These are phyloP conservation scores for Pilatotrama ljubarskyi DNA, from an alignment of 768 basidiomycete genomes.

Conservation along the genomic window DNA sequence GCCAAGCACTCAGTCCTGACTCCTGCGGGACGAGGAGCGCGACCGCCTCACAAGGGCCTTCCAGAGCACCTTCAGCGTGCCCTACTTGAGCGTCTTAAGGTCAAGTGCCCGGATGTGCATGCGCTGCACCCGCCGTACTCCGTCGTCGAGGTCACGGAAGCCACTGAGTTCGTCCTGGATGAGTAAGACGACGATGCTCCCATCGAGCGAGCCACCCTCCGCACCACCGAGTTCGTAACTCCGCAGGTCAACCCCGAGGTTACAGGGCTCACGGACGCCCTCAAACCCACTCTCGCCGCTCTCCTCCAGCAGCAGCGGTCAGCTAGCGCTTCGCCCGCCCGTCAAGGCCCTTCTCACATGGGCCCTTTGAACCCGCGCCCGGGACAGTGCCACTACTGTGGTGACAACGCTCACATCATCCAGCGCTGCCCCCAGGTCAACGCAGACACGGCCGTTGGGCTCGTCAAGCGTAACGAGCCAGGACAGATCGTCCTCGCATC, in stretches of 20 bases:
- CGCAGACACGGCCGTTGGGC: conserved; percentile 10
- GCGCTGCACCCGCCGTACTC: conserved; percentile 30
- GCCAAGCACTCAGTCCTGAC: conserved; percentile 16
- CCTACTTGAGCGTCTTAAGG: conserved; percentile 16
- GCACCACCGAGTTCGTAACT: background rate
- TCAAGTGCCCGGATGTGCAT: conserved; percentile 26
- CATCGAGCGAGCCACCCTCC: background rate
- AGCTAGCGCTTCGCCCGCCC: background rate
- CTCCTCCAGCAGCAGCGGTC: background rate
- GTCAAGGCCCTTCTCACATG: background rate
- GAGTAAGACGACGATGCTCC: background rate
- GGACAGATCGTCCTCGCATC: conserved; percentile 28
- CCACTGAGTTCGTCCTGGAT: conserved; percentile 23
- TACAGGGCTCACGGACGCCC: background rate
- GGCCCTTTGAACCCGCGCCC: background rate
- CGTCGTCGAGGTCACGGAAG: conserved; percentile 24
- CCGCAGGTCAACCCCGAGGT: background rate
- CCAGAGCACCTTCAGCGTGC: background rate
- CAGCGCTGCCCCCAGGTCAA: conserved; percentile 25
- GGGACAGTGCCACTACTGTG: conserved; percentile 23
- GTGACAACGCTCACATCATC: conserved; percentile 27
- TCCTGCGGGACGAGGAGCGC: conserved; percentile 24
- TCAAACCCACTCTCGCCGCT: background rate
- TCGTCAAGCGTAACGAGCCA: conserved; percentile 26
- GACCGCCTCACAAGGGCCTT: conserved; percentile 21